Percentiles rank a stretch among this genome's conserved stretches.
Evolutionary conservation across 306 rosid genomes (phyloP).

Genomic region (Morella rubra): DNA sequence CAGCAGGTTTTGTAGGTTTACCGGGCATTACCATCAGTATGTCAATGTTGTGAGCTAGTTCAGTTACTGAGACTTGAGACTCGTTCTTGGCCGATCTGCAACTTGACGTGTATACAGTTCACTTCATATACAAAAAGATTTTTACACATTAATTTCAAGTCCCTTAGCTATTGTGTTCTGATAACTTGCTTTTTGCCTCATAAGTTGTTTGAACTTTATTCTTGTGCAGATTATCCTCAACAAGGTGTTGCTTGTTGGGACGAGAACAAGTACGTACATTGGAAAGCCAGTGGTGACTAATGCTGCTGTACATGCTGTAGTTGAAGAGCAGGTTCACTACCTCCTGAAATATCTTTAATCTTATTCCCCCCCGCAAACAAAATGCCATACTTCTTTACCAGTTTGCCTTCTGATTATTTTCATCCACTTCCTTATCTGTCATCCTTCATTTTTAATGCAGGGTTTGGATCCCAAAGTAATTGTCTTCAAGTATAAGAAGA

Average conservation of each 20-base stretch:
- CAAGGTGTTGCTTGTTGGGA: slow-evolving; percentile 92
- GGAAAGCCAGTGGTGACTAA: slow-evolving; percentile 94
- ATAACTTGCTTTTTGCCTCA: not conserved
- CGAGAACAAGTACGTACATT: slow-evolving; percentile 69
- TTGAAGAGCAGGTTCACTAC: slow-evolving; percentile 78
- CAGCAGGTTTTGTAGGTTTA: too few species aligned
- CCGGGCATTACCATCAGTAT: too few species aligned
- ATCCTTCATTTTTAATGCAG: slow-evolving; percentile 40
- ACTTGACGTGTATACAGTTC: too few species aligned
- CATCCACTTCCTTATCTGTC: not conserved
- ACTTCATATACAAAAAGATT: too few species aligned
- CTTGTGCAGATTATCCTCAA: slow-evolving; percentile 70
- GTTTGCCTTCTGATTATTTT: not conserved
- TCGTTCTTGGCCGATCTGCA: too few species aligned
- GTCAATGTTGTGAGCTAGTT: too few species aligned
- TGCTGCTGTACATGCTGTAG: slow-evolving; percentile 91
- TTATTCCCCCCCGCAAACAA: not conserved
- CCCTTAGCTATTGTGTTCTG: not conserved
- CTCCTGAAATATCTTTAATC: slow-evolving; percentile 3
- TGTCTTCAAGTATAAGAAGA: slow-evolving; percentile 85
- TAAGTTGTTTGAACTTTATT: slow-evolving; percentile 14
- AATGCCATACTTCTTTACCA: slow-evolving; percentile 5
- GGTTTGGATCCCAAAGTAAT: slow-evolving; percentile 72
- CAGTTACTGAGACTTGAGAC: too few species aligned
- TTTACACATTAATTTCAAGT: too few species aligned